phyloP scores from a whole-genome alignment of 140 eudicot species.

The Ambrosia hybrid region DNA sequence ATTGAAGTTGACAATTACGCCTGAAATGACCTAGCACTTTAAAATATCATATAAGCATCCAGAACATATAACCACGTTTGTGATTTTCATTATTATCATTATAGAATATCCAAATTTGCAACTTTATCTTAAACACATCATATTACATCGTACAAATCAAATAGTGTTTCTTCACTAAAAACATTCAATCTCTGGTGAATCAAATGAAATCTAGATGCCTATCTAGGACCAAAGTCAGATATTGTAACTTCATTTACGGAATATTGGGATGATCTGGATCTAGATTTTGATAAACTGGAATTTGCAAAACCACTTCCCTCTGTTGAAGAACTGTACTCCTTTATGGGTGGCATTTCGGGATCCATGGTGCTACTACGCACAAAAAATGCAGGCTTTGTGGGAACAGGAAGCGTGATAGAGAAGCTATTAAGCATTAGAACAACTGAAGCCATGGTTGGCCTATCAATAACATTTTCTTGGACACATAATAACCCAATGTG shows the following conservation, averaged over 20 bases:
- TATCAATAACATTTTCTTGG: background rate
- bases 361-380: background rate
- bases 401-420: slow-evolving; percentile 4
- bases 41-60: too few species aligned
- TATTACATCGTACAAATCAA: background rate
- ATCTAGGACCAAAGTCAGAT: slow-evolving; percentile 2
- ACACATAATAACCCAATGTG: background rate
- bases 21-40: too few species aligned
- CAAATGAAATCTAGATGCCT: background rate
- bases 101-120: background rate
- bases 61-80: too few species aligned
- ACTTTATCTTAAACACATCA: background rate
- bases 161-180: background rate
- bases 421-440: slow-evolving; percentile 8
- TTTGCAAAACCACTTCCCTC: background rate
- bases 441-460: background rate
- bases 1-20: too few species aligned
- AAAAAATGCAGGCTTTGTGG: background rate
- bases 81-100: background rate
- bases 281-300: background rate
- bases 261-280: background rate
- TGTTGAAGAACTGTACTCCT: slow-evolving; percentile 2
- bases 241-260: background rate
- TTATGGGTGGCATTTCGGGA: slow-evolving; percentile 6
- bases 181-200: background rate